These are phyloP conservation scores for Grosmannia clavigera DNA, from an alignment of 2,329 filamentous ascomycete species.

Conservation along the genomic window DNA sequence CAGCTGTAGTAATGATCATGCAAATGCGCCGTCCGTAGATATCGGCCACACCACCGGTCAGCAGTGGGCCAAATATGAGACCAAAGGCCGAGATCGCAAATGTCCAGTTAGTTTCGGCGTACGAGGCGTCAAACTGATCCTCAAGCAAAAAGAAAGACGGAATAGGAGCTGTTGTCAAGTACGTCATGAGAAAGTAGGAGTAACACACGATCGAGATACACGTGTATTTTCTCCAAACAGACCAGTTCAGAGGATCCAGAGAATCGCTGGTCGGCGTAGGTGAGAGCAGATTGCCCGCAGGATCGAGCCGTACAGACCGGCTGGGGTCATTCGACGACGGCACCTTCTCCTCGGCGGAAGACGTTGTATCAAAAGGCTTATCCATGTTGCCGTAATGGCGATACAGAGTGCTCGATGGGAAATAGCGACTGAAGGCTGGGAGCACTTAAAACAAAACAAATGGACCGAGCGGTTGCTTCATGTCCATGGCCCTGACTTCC, in stretches of 20 bases:
- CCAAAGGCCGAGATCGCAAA: conserved; percentile 39
- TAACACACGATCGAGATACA: conserved; percentile 40
- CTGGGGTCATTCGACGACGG: too few relatives aligned
- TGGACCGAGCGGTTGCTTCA: too few relatives aligned
- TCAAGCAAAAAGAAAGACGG: conserved; percentile 39
- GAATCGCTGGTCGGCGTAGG: conserved; percentile 11
- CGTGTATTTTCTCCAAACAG: conserved; percentile 29
- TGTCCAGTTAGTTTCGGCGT: conserved; percentile 8
- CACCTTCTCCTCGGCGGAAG: too few relatives aligned
- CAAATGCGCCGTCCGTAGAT: conserved; percentile 39
- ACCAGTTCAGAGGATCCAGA: conserved; percentile 44
- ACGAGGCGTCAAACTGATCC: conserved; percentile 29
- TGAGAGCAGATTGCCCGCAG: too few relatives aligned
- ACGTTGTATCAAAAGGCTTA: too few relatives aligned
- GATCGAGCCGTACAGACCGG: conserved; percentile 23
- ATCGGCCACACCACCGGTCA: conserved; percentile 20
- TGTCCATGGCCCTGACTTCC: too few relatives aligned
- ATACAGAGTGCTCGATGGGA: too few relatives aligned
- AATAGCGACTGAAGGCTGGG: too few relatives aligned
- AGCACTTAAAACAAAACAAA: too few relatives aligned
- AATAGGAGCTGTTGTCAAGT: conserved; percentile 43
- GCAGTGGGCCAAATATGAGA: conserved; percentile 32
- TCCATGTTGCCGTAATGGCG: too few relatives aligned
- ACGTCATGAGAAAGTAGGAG: conserved; percentile 45
- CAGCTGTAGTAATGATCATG: conserved; percentile 28